These are phyloP conservation scores for Scheffersomyces insectosa DNA, from an alignment of 1,139 yeast genomes.

Conservation along the genomic window DNA sequence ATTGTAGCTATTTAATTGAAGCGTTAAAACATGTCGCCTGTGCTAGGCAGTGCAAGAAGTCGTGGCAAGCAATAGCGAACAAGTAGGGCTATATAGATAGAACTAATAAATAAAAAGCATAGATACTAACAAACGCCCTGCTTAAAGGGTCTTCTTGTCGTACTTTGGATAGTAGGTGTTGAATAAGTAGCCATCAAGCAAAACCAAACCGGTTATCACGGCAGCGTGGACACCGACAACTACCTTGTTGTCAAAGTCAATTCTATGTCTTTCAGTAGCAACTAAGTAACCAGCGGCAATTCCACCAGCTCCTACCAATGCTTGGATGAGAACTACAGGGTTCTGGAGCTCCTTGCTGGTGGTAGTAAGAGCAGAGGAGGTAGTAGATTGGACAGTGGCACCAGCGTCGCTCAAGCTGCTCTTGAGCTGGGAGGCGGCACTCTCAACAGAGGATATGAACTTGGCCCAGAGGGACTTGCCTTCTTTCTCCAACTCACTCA, in stretches of 20 bases:
- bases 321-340: conserved; percentile 62
- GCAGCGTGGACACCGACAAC: conserved; percentile 56
- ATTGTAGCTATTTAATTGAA: no score
- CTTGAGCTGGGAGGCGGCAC: conserved; percentile 9
- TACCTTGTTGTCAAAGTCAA: conserved; percentile 44
- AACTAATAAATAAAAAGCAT: no score
- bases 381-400: conserved; percentile 2
- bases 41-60: no score
- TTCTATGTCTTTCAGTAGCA: conserved; percentile 55
- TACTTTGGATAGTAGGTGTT: conserved; percentile 53
- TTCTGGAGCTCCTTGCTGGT: conserved; percentile 47
- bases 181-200: conserved; percentile 56
- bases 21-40: no score
- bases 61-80: no score
- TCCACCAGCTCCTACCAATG: conserved; percentile 52
- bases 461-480: conserved; percentile 22
- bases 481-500: conserved; percentile 27
- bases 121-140: no score
- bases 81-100: no score
- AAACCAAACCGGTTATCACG: conserved; percentile 54
- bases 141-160: conserved; percentile 30
- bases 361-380: conserved; percentile 3
- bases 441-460: conserved; percentile 12
- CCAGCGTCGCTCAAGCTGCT: conserved; percentile 8
- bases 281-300: conserved; percentile 51